Base-by-base conservation (phyloP, 345 rosid genomes). In the Kandelia obovata region DNA sequence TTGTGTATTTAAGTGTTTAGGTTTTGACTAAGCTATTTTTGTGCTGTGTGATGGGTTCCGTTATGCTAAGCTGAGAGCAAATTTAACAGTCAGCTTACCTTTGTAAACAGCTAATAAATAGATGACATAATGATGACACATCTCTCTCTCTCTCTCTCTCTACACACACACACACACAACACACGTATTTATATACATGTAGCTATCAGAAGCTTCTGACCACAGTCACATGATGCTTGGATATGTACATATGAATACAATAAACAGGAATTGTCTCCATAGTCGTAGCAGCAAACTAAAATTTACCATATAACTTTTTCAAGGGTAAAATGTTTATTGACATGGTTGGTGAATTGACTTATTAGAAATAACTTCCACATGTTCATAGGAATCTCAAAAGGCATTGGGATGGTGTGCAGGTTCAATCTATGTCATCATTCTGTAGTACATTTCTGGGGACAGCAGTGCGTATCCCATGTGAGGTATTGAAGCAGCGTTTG, bases 391-490 rank as follows among this genome's bases (percentile, higher is more conserved):
- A 43, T 32, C 3, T 57, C 26, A 55, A 19, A 64, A 16, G 9
- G 28, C 34, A 9, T 56, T 76, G 59, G 53, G 31, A 19, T 66
- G 49, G 19, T 61, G 9, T 82, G 83, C 83, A 95, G 99, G 88
- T 92, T 73, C 96, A 95, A 84, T 95, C 99, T 20, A 78, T 92
- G 47, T 86, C 98, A 65, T 95, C 99, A 71, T 90, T 95, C 77
- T 92, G 92, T 77, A 88, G 98, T 87, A 95, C 99, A 32, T 58
- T 92, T 70, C 77, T 95, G 81, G 99, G 99, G 62, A 95, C 99
- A 21, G 94, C 94, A 55, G 90, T 90, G 67, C 85, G 99, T 72
- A 90, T 95, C 67, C 99, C 99, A 2, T 90, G 98, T 68, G 99
- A 95, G 82, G 99, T 95, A 75, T 80, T 95, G 80, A 95, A 95